Evolutionary conservation across 1,284 basidiomycete genomes (phyloP), one percentile per base, ranked within the genome.

Genomic region (Moesziomyces sp.): DNA sequence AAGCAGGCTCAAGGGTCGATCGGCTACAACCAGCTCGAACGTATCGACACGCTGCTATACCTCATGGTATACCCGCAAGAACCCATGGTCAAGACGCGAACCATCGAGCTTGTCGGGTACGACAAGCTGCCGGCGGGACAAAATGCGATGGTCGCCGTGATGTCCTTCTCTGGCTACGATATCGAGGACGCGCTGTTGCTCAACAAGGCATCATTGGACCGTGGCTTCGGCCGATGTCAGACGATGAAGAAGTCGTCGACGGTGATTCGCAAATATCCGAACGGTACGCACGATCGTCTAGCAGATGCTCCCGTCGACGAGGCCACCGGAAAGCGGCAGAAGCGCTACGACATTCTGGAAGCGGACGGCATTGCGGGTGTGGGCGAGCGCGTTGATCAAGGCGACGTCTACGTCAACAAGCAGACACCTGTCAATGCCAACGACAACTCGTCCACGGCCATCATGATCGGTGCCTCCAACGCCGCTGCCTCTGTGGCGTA

Each of bases 1-100:
- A 99, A 99, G 87, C 97, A 99, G 87, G 97, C 97, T 0, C 98
- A 99, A 71, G 97, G 97, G n/a, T 95, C 94, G 3, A 99, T 99
- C 76, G 96, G 91, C 0, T 97, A 96, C 86, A 99, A 99, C 85
- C 97, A 99, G 85, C 89, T 98, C 70, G 93, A 96, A 84, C 90
- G 97, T 47, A 99, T 99, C 84, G 97, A 99, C 85, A 99, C 97
- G 0, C 88, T 99, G n/a, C 88, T 99, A 24, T 99, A 99, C 86
- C 89, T 99, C 54, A 93, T 94, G 72, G 94, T 98, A n/a, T 99
- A 99, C 80, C 97, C 97, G 13, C 97, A 99, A 82, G 93, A 98
- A 82, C 97, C 97, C 0, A 97, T 99, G 95, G 96, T 98, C 70
- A 97, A 98, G 86, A 97, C 97, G 8, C 95, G 96, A 85, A 77